Conservation (phyloP, 2,329 filamentous ascomycete genomes). For the Samsoniella hepiali region DNA sequence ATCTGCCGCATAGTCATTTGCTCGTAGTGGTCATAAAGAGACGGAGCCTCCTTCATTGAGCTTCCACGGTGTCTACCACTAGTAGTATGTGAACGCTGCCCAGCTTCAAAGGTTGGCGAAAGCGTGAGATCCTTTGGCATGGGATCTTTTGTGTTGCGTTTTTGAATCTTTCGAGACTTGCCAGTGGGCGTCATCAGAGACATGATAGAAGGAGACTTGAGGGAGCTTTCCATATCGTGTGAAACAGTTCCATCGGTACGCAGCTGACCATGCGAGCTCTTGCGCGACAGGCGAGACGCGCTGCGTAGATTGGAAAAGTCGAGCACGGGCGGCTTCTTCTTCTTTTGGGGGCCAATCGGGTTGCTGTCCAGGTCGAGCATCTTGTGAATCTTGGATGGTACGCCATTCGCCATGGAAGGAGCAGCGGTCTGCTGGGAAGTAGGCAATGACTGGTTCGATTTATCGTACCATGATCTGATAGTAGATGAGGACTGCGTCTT, state of each 20-base stretch:
- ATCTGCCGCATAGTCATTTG: conserved; percentile 50
- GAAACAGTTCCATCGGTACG: conserved; percentile 33
- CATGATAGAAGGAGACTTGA: conserved; percentile 42
- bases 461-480: conserved; percentile 56
- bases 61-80: conserved; percentile 26
- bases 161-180: conserved; percentile 31
- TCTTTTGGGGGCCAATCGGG: conserved; percentile 25
- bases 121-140: conserved; percentile 35
- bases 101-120: conserved; percentile 24
- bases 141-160: conserved; percentile 37
- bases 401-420: conserved; percentile 56
- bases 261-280: conserved; percentile 29
- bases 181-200: conserved; percentile 34
- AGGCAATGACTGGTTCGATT: conserved; percentile 52
- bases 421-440: conserved; percentile 58
- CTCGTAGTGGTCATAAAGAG: conserved; percentile 58
- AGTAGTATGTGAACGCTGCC: conserved; percentile 26
- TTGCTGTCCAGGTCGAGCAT: conserved; percentile 45
- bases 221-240: conserved; percentile 34
- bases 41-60: conserved; percentile 41
- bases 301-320: conserved; percentile 46
- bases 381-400: conserved; percentile 46
- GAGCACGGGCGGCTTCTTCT: conserved; percentile 47
- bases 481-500: conserved; percentile 53
- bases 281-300: conserved; percentile 30